These are phyloP conservation scores for Fraxinus sp. DNA, from an alignment of 305 asterid genomes.

Conservation along the genomic window DNA sequence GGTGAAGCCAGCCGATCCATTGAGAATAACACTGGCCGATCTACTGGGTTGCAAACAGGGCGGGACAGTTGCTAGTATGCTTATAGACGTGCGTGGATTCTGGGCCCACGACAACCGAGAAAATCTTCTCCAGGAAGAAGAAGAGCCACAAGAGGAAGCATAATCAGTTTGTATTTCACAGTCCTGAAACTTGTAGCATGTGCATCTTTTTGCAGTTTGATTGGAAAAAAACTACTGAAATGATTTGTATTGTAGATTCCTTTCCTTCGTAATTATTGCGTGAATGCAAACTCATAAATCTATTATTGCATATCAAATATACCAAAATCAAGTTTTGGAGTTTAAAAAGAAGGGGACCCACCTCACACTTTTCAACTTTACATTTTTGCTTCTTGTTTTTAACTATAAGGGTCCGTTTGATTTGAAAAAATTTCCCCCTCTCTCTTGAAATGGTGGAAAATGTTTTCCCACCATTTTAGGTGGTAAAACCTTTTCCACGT, in stretches of 20 bases:
- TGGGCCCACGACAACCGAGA: conserved; percentile 99
- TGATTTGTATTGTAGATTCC: neutral
- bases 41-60: conserved; percentile 90
- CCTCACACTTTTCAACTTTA: neutral
- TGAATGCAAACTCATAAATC: neutral
- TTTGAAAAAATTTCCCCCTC: no score
- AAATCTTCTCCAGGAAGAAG: conserved; percentile 98
- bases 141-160: conserved; percentile 85
- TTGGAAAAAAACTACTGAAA: neutral
- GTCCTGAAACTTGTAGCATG: neutral
- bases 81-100: conserved; percentile 91
- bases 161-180: conserved; percentile 11
- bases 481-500: no score
- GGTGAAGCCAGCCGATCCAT: conserved; percentile 93
- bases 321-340: neutral
- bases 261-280: neutral
- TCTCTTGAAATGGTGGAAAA: no score
- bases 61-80: conserved; percentile 99
- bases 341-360: neutral
- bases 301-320: no score
- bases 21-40: conserved; percentile 75
- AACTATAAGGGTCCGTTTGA: no score
- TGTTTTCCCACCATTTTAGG: no score
- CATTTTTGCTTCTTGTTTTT: no score
- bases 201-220: neutral